These are phyloP conservation scores for Symbiotaphrina buchneri DNA, from an alignment of 495 filamentous ascomycete species.

Conservation along the genomic window DNA sequence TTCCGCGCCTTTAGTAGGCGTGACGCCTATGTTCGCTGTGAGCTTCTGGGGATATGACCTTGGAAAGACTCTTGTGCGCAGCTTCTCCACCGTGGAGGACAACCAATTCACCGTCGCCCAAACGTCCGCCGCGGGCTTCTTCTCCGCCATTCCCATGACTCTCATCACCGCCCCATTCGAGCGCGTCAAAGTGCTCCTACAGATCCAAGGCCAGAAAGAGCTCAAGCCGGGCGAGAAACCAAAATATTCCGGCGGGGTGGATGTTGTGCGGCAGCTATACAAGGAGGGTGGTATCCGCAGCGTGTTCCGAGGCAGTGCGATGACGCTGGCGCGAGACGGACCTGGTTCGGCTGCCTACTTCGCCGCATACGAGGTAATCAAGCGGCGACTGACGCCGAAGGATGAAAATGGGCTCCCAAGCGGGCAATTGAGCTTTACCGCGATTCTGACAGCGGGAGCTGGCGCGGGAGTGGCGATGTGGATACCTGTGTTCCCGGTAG, in stretches of 20 bases:
- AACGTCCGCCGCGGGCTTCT: conserved; percentile 84
- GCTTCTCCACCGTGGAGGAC: conserved; percentile 37
- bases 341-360: conserved; percentile 92
- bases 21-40: conserved; percentile 98
- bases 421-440: conserved; percentile 56
- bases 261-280: conserved; percentile 93
- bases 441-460: conserved; percentile 72
- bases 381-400: conserved; percentile 64
- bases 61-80: conserved; percentile 67
- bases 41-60: conserved; percentile 98
- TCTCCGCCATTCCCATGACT: conserved; percentile 95
- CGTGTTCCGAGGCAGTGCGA: conserved; percentile 75
- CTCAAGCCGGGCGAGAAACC: conserved; percentile 77
- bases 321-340: conserved; percentile 84
- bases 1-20: conserved; percentile 77
- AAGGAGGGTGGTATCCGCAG: conserved; percentile 72
- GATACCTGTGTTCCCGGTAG: conserved; percentile 94
- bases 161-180: conserved; percentile 95
- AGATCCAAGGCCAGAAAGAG: conserved; percentile 85
- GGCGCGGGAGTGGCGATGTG: conserved; percentile 95
- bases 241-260: conserved; percentile 68
- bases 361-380: conserved; percentile 89
- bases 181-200: conserved; percentile 93
- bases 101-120: conserved; percentile 61
- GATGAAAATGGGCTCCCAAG: conserved; percentile 53